Evolutionary conservation across 2,329 filamentous ascomycete genomes (phyloP).

Genomic region (Mycosphaerella sp.): DNA sequence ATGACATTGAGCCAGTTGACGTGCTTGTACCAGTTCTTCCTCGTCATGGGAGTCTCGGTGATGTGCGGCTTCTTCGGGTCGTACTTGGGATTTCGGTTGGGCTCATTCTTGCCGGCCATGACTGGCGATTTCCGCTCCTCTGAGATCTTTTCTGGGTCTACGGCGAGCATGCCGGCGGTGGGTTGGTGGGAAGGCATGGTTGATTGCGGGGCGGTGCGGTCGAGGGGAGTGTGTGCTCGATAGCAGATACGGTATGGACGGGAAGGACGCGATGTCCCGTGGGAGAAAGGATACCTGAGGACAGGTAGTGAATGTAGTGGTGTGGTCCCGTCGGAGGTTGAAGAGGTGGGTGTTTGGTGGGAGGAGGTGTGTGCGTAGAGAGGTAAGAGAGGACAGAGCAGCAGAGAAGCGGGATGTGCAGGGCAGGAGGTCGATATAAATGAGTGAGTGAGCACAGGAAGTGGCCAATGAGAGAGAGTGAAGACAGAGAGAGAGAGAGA

Average conservation of each 20-base stretch:
- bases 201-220: not conserved
- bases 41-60: constrained; percentile 72
- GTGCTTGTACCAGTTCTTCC: constrained; percentile 82
- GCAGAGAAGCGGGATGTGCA: not conserved
- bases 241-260: not conserved
- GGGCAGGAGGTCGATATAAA: constrained; percentile 8
- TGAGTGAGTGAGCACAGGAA: no score
- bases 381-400: not conserved
- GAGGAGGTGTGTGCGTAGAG: not conserved
- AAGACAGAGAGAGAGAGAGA: no score
- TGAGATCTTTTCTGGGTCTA: constrained; percentile 20
- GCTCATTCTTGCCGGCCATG: constrained; percentile 36
- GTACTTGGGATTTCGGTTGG: constrained; percentile 48
- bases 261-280: no score
- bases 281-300: not conserved
- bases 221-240: not conserved
- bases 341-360: not conserved
- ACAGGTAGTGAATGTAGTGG: not conserved
- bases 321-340: not conserved
- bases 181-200: constrained; percentile 50
- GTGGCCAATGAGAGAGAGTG: no score
- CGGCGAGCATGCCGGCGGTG: constrained; percentile 27
- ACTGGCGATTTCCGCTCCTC: constrained; percentile 9
- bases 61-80: constrained; percentile 75
- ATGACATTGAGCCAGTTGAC: constrained; percentile 88